phyloP scores from a whole-genome alignment of 1,284 basidiomycete species.

The Singerocomus inundabilis region DNA sequence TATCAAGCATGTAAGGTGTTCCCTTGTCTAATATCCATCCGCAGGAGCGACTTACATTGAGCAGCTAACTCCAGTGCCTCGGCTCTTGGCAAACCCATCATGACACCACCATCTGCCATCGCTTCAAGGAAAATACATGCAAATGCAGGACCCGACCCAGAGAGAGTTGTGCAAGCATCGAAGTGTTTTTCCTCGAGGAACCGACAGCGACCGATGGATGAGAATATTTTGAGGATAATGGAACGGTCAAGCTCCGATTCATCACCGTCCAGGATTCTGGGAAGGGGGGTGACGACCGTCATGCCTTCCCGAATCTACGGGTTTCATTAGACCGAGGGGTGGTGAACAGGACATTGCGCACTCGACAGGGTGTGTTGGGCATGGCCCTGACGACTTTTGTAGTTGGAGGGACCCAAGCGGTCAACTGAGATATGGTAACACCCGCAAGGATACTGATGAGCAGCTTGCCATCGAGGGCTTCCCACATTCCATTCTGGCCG shows the following conservation, averaged over 20 bases:
- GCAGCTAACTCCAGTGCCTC: constrained; percentile 95
- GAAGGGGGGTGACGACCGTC: constrained; percentile 84
- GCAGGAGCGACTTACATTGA: constrained; percentile 73
- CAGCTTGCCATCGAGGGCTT: constrained; percentile 87
- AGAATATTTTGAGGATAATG: constrained; percentile 92
- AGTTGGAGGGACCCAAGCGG: constrained; percentile 68
- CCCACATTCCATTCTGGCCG: constrained; percentile 74
- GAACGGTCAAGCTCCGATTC: constrained; percentile 59
- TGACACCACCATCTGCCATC: constrained; percentile 98
- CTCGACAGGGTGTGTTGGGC: constrained; percentile 98
- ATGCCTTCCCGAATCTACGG: constrained; percentile 92
- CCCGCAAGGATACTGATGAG: constrained; percentile 97
- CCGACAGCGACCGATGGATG: constrained; percentile 89
- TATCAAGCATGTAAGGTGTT: constrained; percentile 34
- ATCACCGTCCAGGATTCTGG: constrained; percentile 44
- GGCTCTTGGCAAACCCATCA: constrained; percentile 97
- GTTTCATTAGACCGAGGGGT: constrained; percentile 1
- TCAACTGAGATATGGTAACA: constrained; percentile 84
- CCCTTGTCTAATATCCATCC: constrained; percentile 1
- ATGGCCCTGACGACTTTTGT: constrained; percentile 93
- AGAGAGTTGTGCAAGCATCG: constrained; percentile 96
- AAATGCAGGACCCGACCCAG: constrained; percentile 96
- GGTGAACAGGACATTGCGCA: constrained; percentile 35
- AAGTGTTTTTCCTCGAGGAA: constrained; percentile 98
- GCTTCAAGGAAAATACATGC: constrained; percentile 97